Percentiles rank a stretch among this genome's conserved stretches.
phyloP scores from a whole-genome alignment of 345 rosid genomes.

The Eucalyptus sp. region DNA sequence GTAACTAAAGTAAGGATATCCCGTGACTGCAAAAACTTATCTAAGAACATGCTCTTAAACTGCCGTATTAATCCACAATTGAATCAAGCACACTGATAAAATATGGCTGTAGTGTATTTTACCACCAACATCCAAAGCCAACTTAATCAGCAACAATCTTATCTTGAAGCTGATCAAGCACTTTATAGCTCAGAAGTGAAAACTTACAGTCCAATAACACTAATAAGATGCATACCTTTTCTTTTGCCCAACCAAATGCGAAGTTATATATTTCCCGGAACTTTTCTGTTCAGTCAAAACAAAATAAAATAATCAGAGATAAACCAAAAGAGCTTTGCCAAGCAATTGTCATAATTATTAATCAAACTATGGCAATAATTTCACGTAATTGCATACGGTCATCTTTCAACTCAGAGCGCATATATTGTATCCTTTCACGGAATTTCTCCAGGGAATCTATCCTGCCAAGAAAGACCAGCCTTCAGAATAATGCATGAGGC shows the following conservation, averaged over 20 bases:
- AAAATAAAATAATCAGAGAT: not conserved
- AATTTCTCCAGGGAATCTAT: conserved; percentile 85
- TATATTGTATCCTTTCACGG: conserved; percentile 59
- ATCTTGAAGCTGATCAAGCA: not conserved
- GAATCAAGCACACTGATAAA: not conserved
- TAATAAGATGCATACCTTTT: conserved; percentile 46
- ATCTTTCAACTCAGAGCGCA: conserved; percentile 95
- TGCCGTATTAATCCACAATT: not conserved
- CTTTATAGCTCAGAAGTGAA: not conserved
- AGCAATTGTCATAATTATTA: not conserved
- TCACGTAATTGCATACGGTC: conserved; percentile 47
- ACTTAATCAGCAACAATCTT: not conserved
- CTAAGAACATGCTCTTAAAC: not conserved
- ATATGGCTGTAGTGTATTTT: not conserved
- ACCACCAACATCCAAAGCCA: not conserved
- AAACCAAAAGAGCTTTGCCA: not conserved
- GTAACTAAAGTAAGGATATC: not conserved
- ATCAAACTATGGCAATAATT: not conserved
- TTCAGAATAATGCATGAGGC: not conserved
- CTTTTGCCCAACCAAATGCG: conserved; percentile 98
- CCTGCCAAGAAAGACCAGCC: conserved; percentile 40
- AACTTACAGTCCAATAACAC: not conserved
- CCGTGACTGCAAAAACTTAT: not conserved
- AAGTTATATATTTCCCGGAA: conserved; percentile 89
- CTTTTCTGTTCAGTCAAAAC: conserved; percentile 55